Conservation (phyloP, 1,284 basidiomycete genomes). For the Termitomyces sp. region DNA sequence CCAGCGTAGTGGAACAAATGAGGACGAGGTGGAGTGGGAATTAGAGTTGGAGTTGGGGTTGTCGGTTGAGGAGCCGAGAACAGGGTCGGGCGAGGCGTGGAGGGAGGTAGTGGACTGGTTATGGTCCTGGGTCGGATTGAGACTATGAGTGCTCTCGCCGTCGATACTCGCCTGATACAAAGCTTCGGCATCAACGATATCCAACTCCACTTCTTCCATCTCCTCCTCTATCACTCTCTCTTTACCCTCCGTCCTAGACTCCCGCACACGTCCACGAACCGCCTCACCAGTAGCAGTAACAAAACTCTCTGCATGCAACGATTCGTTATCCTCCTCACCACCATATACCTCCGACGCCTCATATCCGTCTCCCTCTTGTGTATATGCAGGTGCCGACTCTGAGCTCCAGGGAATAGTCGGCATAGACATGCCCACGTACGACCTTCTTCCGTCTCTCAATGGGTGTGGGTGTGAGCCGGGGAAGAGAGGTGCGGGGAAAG, state of each 20-base stretch:
- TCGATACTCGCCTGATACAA: neutral
- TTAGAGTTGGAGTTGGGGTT: slow-evolving; percentile 17
- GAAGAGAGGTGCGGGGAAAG: slow-evolving; percentile 53
- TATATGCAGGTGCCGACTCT: slow-evolving; percentile 9
- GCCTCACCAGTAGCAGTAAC: neutral
- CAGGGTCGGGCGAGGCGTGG: neutral
- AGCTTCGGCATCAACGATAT: slow-evolving; percentile 1
- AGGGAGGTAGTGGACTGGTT: neutral
- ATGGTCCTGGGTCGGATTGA: neutral
- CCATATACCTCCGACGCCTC: slow-evolving; percentile 27
- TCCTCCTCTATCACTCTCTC: neutral
- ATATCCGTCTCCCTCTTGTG: slow-evolving; percentile 31
- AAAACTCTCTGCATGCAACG: slow-evolving; percentile 3
- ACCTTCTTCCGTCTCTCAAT: slow-evolving; percentile 11
- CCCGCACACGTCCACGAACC: slow-evolving; percentile 14
- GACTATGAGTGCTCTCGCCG: neutral
- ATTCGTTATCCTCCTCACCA: slow-evolving; percentile 22
- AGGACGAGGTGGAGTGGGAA: slow-evolving; percentile 25
- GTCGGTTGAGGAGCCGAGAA: neutral
- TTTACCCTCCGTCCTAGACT: slow-evolving; percentile 9
- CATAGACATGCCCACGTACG: slow-evolving; percentile 20
- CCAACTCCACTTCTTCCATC: slow-evolving; percentile 5
- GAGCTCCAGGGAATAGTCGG: slow-evolving; percentile 33
- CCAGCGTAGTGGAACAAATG: slow-evolving; percentile 37
- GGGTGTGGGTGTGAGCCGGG: slow-evolving; percentile 33